phyloP scores from a whole-genome alignment of 257 asterid species.

The Gentiana dahurica region DNA sequence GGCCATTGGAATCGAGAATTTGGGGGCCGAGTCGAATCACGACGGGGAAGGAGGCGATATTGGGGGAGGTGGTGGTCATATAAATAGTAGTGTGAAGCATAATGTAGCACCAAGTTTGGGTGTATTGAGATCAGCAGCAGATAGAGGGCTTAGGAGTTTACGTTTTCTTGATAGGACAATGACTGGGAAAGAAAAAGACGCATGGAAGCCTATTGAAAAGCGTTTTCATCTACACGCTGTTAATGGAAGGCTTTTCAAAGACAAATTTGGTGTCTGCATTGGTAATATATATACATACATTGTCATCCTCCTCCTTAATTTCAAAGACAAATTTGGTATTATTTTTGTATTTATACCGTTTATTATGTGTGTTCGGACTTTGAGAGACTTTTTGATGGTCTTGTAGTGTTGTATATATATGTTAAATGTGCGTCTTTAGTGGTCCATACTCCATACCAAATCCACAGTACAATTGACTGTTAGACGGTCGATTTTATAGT shows the following conservation, averaged over 20 bases:
- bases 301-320: not conserved
- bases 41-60: slow-evolving; percentile 9
- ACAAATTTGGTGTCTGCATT: slow-evolving; percentile 77
- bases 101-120: slow-evolving; percentile 23
- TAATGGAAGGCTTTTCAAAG: slow-evolving; percentile 48
- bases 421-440: too few relatives aligned
- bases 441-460: too few relatives aligned
- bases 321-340: not conserved
- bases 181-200: slow-evolving; percentile 64
- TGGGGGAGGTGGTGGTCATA: not conserved
- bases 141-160: slow-evolving; percentile 54
- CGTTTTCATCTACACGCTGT: slow-evolving; percentile 38
- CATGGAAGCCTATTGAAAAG: slow-evolving; percentile 59
- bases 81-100: slow-evolving; percentile 17
- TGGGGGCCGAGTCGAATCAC: not conserved
- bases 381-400: too few relatives aligned
- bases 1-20: too few relatives aligned
- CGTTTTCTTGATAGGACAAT: slow-evolving; percentile 64
- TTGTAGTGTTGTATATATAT: too few relatives aligned
- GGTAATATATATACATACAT: slow-evolving; percentile 31
- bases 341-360: not conserved
- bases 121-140: slow-evolving; percentile 47
- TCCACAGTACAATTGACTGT: too few relatives aligned
- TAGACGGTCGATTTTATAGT: too few relatives aligned
- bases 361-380: not conserved